Conservation (phyloP, 208 protist genomes). For the Trypanosoma conorhini region DNA sequence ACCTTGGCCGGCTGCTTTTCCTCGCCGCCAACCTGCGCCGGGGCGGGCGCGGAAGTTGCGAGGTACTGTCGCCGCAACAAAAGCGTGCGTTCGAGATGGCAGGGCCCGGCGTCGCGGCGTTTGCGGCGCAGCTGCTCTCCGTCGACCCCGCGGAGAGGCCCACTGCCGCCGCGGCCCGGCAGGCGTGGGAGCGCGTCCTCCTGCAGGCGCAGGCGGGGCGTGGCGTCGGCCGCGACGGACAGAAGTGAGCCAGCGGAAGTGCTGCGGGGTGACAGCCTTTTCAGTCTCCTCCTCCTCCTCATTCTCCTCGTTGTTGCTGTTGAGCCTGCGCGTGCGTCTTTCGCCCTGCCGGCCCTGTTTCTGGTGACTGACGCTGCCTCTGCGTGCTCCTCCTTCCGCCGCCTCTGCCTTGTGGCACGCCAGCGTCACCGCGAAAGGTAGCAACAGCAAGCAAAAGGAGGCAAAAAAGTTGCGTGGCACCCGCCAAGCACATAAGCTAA, state of each 20-base stretch:
- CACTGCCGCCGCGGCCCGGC: conserved; percentile 54
- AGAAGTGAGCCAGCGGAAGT: neutral
- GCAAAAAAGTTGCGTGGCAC: neutral
- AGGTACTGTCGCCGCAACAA: conserved; percentile 31
- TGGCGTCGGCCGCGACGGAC: neutral
- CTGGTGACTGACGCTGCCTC: too few relatives aligned
- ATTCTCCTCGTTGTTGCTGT: conserved; percentile 12
- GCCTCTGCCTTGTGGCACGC: neutral
- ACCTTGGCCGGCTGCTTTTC: conserved; percentile 55
- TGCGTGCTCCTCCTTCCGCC: conserved; percentile 6
- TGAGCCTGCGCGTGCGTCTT: neutral
- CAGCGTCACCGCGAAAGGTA: neutral
- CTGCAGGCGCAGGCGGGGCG: conserved; percentile 9
- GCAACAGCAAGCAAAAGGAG: conserved; percentile 9
- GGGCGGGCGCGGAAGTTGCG: neutral
- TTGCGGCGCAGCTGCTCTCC: conserved; percentile 51
- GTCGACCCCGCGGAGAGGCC: conserved; percentile 67
- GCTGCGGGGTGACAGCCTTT: neutral
- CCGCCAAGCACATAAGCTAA: neutral
- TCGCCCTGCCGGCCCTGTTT: too few relatives aligned
- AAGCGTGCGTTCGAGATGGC: conserved; percentile 43
- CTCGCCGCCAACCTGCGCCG: conserved; percentile 17
- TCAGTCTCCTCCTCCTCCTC: conserved; percentile 2
- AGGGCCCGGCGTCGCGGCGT: conserved; percentile 50
- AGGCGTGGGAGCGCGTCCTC: conserved; percentile 62